Percentiles rank a stretch among this genome's conserved stretches.
Conservation (phyloP, 768 basidiomycete genomes). For the Mycena epipterygia region DNA sequence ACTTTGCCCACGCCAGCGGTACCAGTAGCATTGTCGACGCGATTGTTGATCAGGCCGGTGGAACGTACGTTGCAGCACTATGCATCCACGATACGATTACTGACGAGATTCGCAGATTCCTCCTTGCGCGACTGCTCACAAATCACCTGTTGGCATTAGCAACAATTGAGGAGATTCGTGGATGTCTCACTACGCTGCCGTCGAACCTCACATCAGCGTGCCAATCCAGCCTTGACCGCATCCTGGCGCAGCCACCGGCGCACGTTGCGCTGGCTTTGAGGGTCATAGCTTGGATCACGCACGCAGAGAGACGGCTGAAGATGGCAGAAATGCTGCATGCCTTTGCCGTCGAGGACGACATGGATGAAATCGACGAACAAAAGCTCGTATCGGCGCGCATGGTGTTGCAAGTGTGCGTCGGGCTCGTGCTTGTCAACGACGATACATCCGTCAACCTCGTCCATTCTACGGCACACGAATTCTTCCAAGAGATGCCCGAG, state of each 20-base stretch:
- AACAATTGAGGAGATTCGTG: conserved; percentile 23
- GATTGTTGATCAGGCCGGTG: background rate
- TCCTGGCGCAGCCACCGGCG: conserved; percentile 20
- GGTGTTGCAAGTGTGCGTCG: conserved; percentile 26
- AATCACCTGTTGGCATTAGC: conserved; percentile 22
- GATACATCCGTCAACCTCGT: conserved; percentile 18
- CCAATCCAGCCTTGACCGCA: conserved; percentile 28
- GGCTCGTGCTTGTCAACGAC: conserved; percentile 23
- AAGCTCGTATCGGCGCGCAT: conserved; percentile 10
- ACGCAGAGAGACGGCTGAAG: conserved; percentile 25
- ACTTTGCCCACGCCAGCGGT: background rate
- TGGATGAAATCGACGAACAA: conserved; percentile 22
- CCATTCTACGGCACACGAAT: conserved; percentile 24
- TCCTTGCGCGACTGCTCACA: conserved; percentile 25
- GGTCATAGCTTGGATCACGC: conserved; percentile 25
- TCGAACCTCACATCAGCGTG: conserved; percentile 25
- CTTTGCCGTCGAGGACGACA: conserved; percentile 26
- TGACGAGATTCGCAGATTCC: conserved; percentile 18
- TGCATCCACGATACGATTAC: background rate
- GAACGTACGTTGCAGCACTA: background rate
- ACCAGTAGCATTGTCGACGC: conserved; percentile 7
- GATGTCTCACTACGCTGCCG: conserved; percentile 11
- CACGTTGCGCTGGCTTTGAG: conserved; percentile 13
- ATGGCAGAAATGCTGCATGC: conserved; percentile 24
- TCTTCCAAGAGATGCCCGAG: conserved; percentile 10